Conservation (phyloP, 2,329 filamentous ascomycete species). For the Fusarium hainanense region DNA sequence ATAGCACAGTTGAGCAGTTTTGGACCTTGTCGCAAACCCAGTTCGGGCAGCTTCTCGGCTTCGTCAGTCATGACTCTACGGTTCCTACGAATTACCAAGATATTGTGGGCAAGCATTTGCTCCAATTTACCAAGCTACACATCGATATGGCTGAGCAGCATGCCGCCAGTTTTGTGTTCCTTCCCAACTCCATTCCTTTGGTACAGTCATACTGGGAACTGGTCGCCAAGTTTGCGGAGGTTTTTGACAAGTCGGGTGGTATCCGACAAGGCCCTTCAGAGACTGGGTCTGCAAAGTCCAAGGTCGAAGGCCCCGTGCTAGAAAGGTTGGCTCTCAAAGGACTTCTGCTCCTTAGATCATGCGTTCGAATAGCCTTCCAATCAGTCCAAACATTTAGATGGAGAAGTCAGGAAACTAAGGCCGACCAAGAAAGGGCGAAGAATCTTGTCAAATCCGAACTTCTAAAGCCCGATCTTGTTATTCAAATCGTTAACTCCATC, state of each 20-base stretch:
- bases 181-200: conserved; percentile 82
- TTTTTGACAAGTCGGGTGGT: conserved; percentile 72
- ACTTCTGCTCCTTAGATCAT: conserved; percentile 82
- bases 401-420: conserved; percentile 76
- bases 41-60: conserved; percentile 78
- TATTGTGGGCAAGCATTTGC: conserved; percentile 82
- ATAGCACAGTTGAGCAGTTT: conserved; percentile 78
- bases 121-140: conserved; percentile 93
- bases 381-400: conserved; percentile 87
- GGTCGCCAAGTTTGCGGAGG: conserved; percentile 79
- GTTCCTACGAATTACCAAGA: conserved; percentile 66
- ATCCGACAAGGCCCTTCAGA: conserved; percentile 59
- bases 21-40: conserved; percentile 84
- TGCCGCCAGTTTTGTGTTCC: conserved; percentile 82
- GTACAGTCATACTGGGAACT: conserved; percentile 88
- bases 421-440: conserved; percentile 78
- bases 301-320: conserved; percentile 70
- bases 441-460: conserved; percentile 77
- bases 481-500: conserved; percentile 84
- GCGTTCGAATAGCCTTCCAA: conserved; percentile 85
- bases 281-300: conserved; percentile 57
- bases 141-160: conserved; percentile 84
- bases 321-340: conserved; percentile 88
- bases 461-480: conserved; percentile 79
- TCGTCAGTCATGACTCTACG: conserved; percentile 67